Evolutionary conservation across 768 basidiomycete genomes (phyloP).

Genomic region (Thelephora aurantiotincta): DNA sequence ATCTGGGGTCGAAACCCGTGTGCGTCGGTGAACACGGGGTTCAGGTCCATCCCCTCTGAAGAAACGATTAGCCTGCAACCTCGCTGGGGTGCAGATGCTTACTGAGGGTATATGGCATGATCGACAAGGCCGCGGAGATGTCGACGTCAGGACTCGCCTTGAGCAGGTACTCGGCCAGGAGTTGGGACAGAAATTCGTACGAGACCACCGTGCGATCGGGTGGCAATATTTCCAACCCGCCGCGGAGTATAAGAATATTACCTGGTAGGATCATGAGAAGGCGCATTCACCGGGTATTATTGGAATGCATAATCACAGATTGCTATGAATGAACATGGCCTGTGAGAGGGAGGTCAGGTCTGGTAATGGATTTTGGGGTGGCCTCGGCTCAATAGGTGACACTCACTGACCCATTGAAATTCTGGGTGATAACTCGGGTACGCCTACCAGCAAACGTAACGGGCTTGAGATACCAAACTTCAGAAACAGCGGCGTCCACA

Average conservation of each 20-base stretch:
- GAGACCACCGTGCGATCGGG: slow-evolving; percentile 53
- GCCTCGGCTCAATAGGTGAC: neutral
- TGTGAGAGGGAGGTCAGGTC: slow-evolving; percentile 16
- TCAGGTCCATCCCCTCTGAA: slow-evolving; percentile 78
- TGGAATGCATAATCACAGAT: slow-evolving; percentile 41
- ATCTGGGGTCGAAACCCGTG: slow-evolving; percentile 48
- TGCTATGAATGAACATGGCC: slow-evolving; percentile 86
- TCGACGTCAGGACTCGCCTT: slow-evolving; percentile 41
- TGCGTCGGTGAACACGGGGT: slow-evolving; percentile 65
- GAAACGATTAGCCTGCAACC: neutral
- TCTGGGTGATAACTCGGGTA: slow-evolving; percentile 55
- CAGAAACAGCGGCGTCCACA: slow-evolving; percentile 10
- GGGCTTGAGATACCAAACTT: slow-evolving; percentile 70
- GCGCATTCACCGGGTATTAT: neutral
- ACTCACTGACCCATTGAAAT: slow-evolving; percentile 60
- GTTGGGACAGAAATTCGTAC: slow-evolving; percentile 73
- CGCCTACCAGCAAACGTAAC: slow-evolving; percentile 32
- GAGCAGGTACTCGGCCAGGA: slow-evolving; percentile 75
- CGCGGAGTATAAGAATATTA: slow-evolving; percentile 82
- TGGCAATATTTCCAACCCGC: slow-evolving; percentile 62
- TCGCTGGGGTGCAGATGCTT: slow-evolving; percentile 13
- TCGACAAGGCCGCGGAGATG: slow-evolving; percentile 57
- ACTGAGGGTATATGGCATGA: slow-evolving; percentile 46
- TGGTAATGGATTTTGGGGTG: neutral
- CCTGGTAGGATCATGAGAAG: slow-evolving; percentile 26